Evolutionary conservation across 805 yeast species (phyloP).

Genomic region (Saccharomycopsis javanensis): DNA sequence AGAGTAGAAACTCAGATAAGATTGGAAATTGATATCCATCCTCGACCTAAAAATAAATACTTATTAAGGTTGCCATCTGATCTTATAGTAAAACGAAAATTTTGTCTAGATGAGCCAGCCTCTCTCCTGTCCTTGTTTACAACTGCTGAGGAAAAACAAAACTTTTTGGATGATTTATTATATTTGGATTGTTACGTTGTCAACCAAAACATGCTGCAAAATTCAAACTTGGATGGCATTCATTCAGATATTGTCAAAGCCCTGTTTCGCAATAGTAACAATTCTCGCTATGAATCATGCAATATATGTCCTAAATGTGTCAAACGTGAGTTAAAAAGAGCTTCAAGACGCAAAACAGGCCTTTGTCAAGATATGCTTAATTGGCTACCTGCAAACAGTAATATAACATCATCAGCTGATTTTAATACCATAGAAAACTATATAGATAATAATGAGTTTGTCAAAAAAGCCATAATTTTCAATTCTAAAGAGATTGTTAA

Average conservation of each 20-base stretch:
- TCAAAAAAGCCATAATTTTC: conserved; percentile 78
- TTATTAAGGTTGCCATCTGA: conserved; percentile 61
- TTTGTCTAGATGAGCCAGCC: conserved; percentile 28
- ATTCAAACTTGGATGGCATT: not conserved
- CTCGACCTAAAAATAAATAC: conserved; percentile 59
- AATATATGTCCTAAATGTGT: conserved; percentile 83
- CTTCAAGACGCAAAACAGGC: conserved; percentile 83
- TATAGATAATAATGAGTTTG: conserved; percentile 36
- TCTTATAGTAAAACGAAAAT: conserved; percentile 25
- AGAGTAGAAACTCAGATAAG: conserved; percentile 96
- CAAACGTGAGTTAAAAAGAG: conserved; percentile 88
- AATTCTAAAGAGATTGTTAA: conserved; percentile 84
- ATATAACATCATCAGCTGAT: not conserved
- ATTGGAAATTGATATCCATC: conserved; percentile 54
- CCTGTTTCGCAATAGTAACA: not conserved
- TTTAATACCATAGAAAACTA: not conserved
- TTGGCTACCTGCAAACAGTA: conserved; percentile 39
- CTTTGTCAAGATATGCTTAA: conserved; percentile 62
- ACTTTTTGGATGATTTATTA: conserved; percentile 30
- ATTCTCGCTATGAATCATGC: conserved; percentile 34
- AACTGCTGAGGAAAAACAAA: not conserved
- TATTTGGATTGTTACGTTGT: conserved; percentile 76
- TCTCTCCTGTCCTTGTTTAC: conserved; percentile 22
- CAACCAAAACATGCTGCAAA: conserved; percentile 29
- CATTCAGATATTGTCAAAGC: not conserved